Percentiles rank a stretch among this genome's conserved stretches.
Evolutionary conservation across 2,329 filamentous ascomycete genomes (phyloP).

Genomic region (Hypoxylon sp.): DNA sequence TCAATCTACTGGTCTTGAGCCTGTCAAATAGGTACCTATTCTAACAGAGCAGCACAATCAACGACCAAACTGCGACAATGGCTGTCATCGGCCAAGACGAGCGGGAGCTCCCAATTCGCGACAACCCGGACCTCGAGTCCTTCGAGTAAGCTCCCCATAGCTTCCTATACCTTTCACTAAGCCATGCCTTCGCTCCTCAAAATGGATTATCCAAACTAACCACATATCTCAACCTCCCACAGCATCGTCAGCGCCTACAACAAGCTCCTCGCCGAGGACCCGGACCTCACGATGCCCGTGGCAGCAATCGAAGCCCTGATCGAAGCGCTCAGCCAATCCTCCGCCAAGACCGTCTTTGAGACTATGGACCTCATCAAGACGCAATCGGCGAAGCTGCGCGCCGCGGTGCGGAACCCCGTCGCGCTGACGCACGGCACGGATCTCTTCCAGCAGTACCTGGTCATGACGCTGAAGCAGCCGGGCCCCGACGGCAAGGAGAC

Average conservation of each 20-base stretch:
- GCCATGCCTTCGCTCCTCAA: not conserved
- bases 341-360: constrained; percentile 90
- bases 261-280: constrained; percentile 73
- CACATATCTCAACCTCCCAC: constrained; percentile 45
- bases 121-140: constrained; percentile 50
- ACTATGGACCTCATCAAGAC: constrained; percentile 87
- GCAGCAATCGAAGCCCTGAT: constrained; percentile 95
- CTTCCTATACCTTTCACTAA: not conserved
- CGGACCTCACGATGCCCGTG: constrained; percentile 93
- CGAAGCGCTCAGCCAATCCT: constrained; percentile 82
- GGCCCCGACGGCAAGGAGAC: constrained; percentile 53
- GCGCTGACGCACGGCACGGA: constrained; percentile 94
- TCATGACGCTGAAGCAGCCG: constrained; percentile 77
- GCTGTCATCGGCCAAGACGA: constrained; percentile 39
- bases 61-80: constrained; percentile 30
- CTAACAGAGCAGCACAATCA: constrained; percentile 1
- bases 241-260: constrained; percentile 71
- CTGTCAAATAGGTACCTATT: constrained; percentile 1
- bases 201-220: constrained; percentile 11
- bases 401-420: constrained; percentile 86
- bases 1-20: not conserved
- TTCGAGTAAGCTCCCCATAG: constrained; percentile 48
- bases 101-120: constrained; percentile 50
- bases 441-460: constrained; percentile 94
- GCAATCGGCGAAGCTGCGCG: constrained; percentile 83